A percentile compares a stretch with the other conserved stretches of the same genome.
phyloP scores from a whole-genome alignment of 176 grass and related monocot species.

The Musa beccarii region DNA sequence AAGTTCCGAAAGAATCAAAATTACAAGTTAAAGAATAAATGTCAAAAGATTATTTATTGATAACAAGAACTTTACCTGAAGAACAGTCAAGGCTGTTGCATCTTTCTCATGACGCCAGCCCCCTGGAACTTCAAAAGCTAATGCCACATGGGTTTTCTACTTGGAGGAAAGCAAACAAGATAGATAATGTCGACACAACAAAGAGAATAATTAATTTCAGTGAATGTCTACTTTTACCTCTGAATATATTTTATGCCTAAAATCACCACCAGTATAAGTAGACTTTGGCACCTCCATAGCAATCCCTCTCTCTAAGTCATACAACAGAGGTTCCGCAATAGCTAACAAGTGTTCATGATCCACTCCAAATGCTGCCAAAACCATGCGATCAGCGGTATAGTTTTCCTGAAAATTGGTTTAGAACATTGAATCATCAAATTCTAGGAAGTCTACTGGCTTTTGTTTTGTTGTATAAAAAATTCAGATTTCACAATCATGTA shows the following conservation, averaged over 20 bases:
- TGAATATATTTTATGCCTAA: constrained; percentile 45
- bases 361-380: constrained; percentile 73
- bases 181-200: not conserved
- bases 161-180: constrained; percentile 17
- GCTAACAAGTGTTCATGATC: constrained; percentile 70
- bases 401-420: constrained; percentile 45
- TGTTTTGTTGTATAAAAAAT: not conserved
- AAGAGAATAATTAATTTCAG: constrained; percentile 10
- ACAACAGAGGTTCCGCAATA: constrained; percentile 55
- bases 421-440: not conserved
- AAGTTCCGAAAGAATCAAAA: not conserved
- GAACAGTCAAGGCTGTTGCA: constrained; percentile 54
- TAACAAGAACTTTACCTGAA: constrained; percentile 42
- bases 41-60: not conserved
- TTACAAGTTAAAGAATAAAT: not conserved
- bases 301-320: constrained; percentile 50
- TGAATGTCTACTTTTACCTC: constrained; percentile 35
- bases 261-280: constrained; percentile 73
- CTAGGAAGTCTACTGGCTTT: not conserved
- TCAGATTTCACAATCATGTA: not conserved
- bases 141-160: constrained; percentile 69
- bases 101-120: constrained; percentile 81
- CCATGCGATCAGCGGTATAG: constrained; percentile 70
- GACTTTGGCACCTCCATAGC: constrained; percentile 48
- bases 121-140: constrained; percentile 87